A percentile compares a stretch with the other conserved stretches of the same genome.
These are phyloP conservation scores for Cicer judaicum DNA, from an alignment of 306 rosid species.

Conservation along the genomic window DNA sequence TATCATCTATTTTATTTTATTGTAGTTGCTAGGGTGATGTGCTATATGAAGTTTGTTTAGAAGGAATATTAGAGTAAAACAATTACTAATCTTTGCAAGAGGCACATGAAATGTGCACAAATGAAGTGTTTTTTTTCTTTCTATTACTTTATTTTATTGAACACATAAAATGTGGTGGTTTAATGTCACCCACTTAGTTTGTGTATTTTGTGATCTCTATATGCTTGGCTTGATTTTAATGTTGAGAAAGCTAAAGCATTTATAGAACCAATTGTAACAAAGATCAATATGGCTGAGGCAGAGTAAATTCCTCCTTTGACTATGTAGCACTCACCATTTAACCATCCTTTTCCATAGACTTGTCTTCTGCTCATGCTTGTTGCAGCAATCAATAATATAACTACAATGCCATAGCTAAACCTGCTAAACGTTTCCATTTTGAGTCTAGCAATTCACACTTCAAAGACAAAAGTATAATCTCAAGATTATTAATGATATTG, in stretches of 20 bases:
- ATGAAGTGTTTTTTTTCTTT: conserved; percentile 11
- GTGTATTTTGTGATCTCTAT: conserved; percentile 20
- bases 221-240: conserved; percentile 20
- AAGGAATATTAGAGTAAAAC: too few species aligned
- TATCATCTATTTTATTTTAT: too few species aligned
- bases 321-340: conserved; percentile 73
- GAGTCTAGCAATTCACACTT: neutral
- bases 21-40: too few species aligned
- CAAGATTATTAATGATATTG: neutral
- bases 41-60: too few species aligned
- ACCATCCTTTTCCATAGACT: conserved; percentile 69
- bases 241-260: conserved; percentile 51
- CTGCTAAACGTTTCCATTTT: conserved; percentile 50
- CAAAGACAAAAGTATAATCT: conserved; percentile 4
- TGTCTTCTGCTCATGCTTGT: conserved; percentile 75
- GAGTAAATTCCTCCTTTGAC: conserved; percentile 62
- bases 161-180: neutral
- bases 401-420: conserved; percentile 69
- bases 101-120: conserved; percentile 25
- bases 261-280: conserved; percentile 49
- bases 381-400: conserved; percentile 56
- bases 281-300: conserved; percentile 58
- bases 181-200: conserved; percentile 31
- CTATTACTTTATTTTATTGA: neutral
- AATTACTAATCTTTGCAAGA: neutral